Conservation (phyloP, 1,284 basidiomycete genomes). For the Leccinum holopus region DNA sequence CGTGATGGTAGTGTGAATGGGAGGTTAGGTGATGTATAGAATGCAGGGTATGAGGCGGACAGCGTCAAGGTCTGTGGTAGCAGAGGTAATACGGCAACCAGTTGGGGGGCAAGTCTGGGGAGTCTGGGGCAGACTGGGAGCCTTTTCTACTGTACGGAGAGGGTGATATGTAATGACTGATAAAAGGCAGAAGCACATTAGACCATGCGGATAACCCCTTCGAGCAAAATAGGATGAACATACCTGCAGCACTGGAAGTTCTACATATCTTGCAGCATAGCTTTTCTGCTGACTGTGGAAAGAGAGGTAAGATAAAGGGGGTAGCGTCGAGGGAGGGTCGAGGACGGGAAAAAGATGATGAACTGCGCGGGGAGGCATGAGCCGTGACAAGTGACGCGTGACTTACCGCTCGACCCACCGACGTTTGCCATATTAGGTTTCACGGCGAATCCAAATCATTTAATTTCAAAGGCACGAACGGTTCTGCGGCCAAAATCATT, state of each 20-base stretch:
- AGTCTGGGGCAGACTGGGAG: neutral
- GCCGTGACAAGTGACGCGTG: no score
- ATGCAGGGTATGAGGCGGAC: conserved; percentile 3
- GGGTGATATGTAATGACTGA: conserved; percentile 17
- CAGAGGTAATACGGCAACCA: neutral
- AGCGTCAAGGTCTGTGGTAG: neutral
- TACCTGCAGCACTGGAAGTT: conserved; percentile 7
- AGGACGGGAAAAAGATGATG: no score
- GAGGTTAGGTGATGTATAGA: conserved; percentile 1
- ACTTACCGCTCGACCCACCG: no score
- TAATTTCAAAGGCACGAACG: no score
- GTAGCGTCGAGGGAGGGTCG: no score
- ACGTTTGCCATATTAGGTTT: no score
- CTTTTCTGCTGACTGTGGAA: no score
- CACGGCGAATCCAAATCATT: no score
- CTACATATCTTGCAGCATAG: conserved; percentile 11
- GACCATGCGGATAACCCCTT: conserved; percentile 27
- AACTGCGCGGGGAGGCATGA: no score
- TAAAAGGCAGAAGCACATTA: conserved; percentile 20
- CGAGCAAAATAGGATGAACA: conserved; percentile 21
- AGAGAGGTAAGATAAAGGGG: no score
- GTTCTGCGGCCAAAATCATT: no score
- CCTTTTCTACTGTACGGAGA: conserved; percentile 24
- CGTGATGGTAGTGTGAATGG: conserved; percentile 1
- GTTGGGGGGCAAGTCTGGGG: conserved; percentile 4